Evolutionary conservation across 768 basidiomycete species (phyloP).

Genomic region (Podaxis sp.): DNA sequence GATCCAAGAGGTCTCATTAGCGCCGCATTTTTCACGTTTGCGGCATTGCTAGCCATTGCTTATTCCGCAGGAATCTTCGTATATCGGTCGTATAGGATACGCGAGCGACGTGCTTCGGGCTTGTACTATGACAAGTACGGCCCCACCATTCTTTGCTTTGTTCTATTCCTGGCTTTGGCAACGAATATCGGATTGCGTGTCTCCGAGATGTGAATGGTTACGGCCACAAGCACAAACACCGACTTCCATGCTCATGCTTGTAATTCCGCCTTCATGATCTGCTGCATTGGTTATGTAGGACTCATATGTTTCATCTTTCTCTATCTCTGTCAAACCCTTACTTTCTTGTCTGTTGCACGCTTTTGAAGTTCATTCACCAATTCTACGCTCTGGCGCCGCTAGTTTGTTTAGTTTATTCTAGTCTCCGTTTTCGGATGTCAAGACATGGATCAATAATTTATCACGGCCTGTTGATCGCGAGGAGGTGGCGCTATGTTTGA

Average conservation of each 20-base stretch:
- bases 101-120: slow-evolving; percentile 71
- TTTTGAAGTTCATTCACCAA: too few species aligned
- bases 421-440: not conserved
- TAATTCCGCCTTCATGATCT: slow-evolving; percentile 1
- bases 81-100: slow-evolving; percentile 67
- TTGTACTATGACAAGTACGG: slow-evolving; percentile 90
- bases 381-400: not conserved
- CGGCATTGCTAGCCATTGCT: slow-evolving; percentile 84
- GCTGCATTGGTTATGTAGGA: not conserved
- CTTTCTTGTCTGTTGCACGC: not conserved
- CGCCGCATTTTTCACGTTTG: slow-evolving; percentile 84
- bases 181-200: slow-evolving; percentile 74
- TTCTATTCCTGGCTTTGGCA: slow-evolving; percentile 66
- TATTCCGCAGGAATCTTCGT: slow-evolving; percentile 85
- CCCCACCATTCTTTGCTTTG: slow-evolving; percentile 70
- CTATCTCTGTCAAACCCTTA: not conserved
- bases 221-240: too few species aligned
- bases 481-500: not conserved
- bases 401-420: not conserved
- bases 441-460: slow-evolving; percentile 5
- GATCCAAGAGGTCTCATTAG: slow-evolving; percentile 81
- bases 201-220: slow-evolving; percentile 45
- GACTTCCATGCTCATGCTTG: too few species aligned
- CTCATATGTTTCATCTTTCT: not conserved
- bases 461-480: not conserved